These are phyloP conservation scores for Aspergillus affinis DNA, from an alignment of 495 filamentous ascomycete species.

Conservation along the genomic window DNA sequence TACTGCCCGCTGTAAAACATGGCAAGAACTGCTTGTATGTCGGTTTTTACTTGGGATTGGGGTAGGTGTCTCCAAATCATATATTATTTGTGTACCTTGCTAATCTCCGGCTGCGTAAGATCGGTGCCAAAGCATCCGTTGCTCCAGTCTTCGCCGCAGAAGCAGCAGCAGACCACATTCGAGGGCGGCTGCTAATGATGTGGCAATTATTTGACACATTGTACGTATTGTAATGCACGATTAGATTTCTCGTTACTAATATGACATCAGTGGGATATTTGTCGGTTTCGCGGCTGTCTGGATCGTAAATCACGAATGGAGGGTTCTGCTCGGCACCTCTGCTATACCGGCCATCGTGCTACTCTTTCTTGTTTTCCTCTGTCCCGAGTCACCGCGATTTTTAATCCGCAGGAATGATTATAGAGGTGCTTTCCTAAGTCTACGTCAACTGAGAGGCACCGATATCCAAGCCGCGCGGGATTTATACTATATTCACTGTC, in stretches of 20 bases:
- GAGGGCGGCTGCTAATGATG: conserved; percentile 69
- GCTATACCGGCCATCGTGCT: conserved; percentile 70
- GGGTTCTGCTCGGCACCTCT: conserved; percentile 67
- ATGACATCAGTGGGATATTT: conserved; percentile 48
- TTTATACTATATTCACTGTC: conserved; percentile 70
- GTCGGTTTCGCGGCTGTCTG: conserved; percentile 61
- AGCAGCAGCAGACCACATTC: conserved; percentile 62
- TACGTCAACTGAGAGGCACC: conserved; percentile 58
- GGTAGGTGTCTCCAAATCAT: conserved; percentile 3
- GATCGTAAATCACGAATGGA: conserved; percentile 56
- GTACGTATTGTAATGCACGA: no score
- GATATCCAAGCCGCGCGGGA: conserved; percentile 69
- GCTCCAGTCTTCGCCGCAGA: conserved; percentile 72
- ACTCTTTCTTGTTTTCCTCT: conserved; percentile 61
- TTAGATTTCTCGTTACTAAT: no score
- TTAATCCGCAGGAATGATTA: conserved; percentile 61
- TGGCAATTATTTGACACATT: conserved; percentile 78
- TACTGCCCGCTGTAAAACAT: conserved; percentile 51
- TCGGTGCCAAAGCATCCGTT: conserved; percentile 52
- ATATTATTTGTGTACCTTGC: neutral
- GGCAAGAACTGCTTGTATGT: conserved; percentile 56
- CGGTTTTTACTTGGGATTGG: conserved; percentile 67
- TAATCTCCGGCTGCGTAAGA: conserved; percentile 24
- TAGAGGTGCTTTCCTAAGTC: conserved; percentile 56
- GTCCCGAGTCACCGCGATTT: conserved; percentile 68